Conservation (phyloP, 352 stramenopile species). For the Aphanomyces euteiches region DNA sequence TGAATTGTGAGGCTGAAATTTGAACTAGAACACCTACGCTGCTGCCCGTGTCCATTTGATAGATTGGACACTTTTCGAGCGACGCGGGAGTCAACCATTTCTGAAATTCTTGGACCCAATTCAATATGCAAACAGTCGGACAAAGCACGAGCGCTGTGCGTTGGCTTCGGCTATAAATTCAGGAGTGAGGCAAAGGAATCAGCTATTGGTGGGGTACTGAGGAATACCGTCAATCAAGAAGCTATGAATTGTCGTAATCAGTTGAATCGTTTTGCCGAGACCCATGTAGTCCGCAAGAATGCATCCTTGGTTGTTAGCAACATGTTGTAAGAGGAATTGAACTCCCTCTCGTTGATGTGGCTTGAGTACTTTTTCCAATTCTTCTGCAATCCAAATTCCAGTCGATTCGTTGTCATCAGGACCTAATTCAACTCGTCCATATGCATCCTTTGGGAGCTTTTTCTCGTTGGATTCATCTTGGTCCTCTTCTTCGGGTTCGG, state of each 20-base stretch:
- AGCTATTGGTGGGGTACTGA: constrained; percentile 4
- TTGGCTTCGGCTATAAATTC: constrained; percentile 9
- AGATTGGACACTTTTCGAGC: constrained; percentile 50
- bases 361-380: constrained; percentile 73
- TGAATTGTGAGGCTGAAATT: background rate
- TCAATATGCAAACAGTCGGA: constrained; percentile 95
- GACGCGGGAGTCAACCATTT: constrained; percentile 90
- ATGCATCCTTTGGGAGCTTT: constrained; percentile 9
- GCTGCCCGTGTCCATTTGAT: constrained; percentile 56
- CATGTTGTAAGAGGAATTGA: constrained; percentile 59
- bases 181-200: background rate
- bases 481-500: constrained; percentile 6
- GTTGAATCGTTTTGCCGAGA: constrained; percentile 85
- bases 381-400: constrained; percentile 61
- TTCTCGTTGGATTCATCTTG: background rate
- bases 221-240: constrained; percentile 53
- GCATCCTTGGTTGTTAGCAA: constrained; percentile 55
- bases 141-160: constrained; percentile 89
- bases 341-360: constrained; percentile 74
- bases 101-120: constrained; percentile 96
- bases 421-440: constrained; percentile 14
- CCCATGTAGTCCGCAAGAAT: constrained; percentile 90
- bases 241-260: constrained; percentile 81
- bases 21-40: constrained; percentile 28
- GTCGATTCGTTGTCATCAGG: background rate